Conservation (phyloP, 2,329 filamentous ascomycete species). For the Stachybotrys echinatus region DNA sequence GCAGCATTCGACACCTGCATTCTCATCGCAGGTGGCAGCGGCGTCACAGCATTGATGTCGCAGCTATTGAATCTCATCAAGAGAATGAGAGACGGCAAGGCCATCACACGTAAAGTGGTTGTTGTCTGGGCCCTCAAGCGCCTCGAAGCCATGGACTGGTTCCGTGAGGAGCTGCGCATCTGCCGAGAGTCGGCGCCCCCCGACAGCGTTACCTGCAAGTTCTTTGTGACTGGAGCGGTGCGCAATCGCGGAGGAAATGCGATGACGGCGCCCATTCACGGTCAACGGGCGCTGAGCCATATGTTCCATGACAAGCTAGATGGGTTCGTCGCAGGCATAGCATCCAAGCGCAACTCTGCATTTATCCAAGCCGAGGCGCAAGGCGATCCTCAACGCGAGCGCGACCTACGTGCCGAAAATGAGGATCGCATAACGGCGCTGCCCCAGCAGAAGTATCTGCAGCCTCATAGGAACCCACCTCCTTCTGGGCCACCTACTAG, state of each 20-base stretch:
- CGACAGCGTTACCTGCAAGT: conserved; percentile 86
- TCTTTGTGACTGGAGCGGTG: conserved; percentile 77
- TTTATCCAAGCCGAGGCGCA: conserved; percentile 77
- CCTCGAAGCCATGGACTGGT: conserved; percentile 95
- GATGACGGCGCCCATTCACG: conserved; percentile 40
- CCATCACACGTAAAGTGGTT: conserved; percentile 83
- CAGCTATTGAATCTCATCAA: conserved; percentile 93
- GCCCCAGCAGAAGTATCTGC: conserved; percentile 61
- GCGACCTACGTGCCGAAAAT: conserved; percentile 73
- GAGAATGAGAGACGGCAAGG: conserved; percentile 90
- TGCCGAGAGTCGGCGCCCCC: conserved; percentile 85
- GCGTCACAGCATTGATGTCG: conserved; percentile 88
- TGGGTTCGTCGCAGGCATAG: conserved; percentile 80
- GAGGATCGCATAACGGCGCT: conserved; percentile 81
- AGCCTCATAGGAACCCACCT: conserved; percentile 38
- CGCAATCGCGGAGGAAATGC: conserved; percentile 25
- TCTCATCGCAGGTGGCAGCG: conserved; percentile 88
- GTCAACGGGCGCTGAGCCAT: conserved; percentile 59
- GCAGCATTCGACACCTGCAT: conserved; percentile 92
- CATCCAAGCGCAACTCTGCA: conserved; percentile 79
- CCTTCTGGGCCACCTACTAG: conserved; percentile 19
- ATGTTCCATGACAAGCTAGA: conserved; percentile 83
- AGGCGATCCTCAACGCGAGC: conserved; percentile 73
- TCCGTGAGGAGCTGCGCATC: conserved; percentile 88
- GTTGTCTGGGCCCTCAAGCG: conserved; percentile 93